These are phyloP conservation scores for Phaffomyces antillensis DNA, from an alignment of 805 yeast genomes.

Conservation along the genomic window DNA sequence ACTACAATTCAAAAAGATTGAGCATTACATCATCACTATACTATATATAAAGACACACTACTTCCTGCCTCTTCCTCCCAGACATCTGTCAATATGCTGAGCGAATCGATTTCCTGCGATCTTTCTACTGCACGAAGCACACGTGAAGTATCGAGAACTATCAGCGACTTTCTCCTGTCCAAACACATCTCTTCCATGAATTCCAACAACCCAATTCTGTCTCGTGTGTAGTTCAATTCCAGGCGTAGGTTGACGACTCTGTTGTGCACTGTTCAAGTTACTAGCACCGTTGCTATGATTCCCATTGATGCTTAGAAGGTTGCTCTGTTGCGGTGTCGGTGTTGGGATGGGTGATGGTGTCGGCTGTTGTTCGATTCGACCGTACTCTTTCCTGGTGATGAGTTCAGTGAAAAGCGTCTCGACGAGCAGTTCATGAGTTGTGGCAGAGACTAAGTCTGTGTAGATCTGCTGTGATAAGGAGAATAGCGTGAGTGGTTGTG, in stretches of 20 bases:
- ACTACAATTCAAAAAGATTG: neutral
- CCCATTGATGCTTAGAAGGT: neutral
- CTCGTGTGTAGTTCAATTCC: conserved; percentile 13
- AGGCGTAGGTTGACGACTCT: conserved; percentile 13
- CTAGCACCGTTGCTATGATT: neutral
- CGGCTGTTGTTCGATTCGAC: neutral
- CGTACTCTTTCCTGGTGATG: conserved; percentile 3
- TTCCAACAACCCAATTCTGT: conserved; percentile 11
- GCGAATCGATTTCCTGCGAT: conserved; percentile 92
- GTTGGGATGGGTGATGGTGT: conserved; percentile 6
- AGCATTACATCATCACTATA: neutral
- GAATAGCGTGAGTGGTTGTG: conserved; percentile 3
- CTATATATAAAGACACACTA: neutral
- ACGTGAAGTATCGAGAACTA: conserved; percentile 55
- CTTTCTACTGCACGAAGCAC: conserved; percentile 77
- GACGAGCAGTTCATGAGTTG: conserved; percentile 4
- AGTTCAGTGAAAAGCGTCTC: conserved; percentile 4
- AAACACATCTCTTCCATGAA: conserved; percentile 33
- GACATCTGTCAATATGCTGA: conserved; percentile 84
- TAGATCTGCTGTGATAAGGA: conserved; percentile 4
- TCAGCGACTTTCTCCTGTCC: conserved; percentile 49
- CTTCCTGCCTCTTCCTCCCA: conserved; percentile 60
- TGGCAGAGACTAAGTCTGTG: conserved; percentile 4
- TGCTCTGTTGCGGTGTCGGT: neutral
- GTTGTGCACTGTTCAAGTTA: neutral